phyloP scores from a whole-genome alignment of 768 basidiomycete genomes.

The Tricholoma sp. region DNA sequence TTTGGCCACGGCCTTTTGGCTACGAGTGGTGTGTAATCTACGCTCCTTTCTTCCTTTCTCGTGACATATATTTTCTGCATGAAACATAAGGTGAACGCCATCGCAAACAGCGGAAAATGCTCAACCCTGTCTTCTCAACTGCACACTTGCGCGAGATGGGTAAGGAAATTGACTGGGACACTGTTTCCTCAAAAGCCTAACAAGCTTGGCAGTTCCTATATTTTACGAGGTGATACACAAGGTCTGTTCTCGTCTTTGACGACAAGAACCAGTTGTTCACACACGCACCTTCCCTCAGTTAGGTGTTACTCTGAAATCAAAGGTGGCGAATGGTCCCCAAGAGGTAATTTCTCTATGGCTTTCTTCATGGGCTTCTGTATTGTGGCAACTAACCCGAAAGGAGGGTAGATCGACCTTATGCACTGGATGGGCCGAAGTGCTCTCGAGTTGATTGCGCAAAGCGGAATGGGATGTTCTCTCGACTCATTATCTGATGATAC shows the following conservation, averaged over 20 bases:
- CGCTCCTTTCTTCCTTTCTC: too few species aligned
- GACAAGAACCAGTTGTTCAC: not conserved
- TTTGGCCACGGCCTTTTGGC: constrained; percentile 4
- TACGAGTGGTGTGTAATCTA: constrained; percentile 1
- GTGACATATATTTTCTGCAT: not conserved
- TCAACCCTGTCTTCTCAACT: constrained; percentile 33
- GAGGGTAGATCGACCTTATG: constrained; percentile 13
- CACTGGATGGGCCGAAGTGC: constrained; percentile 17
- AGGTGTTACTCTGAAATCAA: constrained; percentile 6
- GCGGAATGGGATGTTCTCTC: constrained; percentile 16
- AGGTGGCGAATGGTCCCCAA: too few species aligned
- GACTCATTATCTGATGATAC: constrained; percentile 9
- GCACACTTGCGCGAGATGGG: constrained; percentile 26
- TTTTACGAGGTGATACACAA: constrained; percentile 14
- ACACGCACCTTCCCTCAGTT: not conserved
- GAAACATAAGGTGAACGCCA: constrained; percentile 11
- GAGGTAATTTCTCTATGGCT: too few species aligned
- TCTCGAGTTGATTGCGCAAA: constrained; percentile 16
- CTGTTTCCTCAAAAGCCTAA: not conserved
- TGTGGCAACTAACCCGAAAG: too few species aligned
- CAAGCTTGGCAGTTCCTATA: constrained; percentile 6
- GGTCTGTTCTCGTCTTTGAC: not conserved
- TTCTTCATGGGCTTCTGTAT: too few species aligned
- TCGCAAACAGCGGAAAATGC: constrained; percentile 26
- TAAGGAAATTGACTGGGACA: not conserved